Percentiles rank a stretch among this genome's conserved stretches.
phyloP scores from a whole-genome alignment of 768 basidiomycete species.

The Kwoniella botswanensis region DNA sequence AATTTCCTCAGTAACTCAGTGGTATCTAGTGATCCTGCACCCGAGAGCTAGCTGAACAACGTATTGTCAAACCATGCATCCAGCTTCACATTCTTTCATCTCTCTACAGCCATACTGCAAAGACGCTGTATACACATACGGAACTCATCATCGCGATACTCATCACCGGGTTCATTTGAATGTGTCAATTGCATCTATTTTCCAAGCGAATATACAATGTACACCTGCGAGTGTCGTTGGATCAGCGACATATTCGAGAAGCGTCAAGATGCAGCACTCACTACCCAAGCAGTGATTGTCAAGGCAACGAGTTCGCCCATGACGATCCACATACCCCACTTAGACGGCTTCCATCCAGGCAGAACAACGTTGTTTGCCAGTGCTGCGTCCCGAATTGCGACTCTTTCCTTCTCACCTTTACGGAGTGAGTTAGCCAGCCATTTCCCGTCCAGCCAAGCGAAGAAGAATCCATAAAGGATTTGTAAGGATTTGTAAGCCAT shows the following conservation, averaged over 20 bases:
- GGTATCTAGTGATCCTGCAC: too few species aligned
- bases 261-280: conserved; percentile 2
- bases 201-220: conserved; percentile 27
- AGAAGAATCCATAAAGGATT: conserved; percentile 16
- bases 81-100: too few species aligned
- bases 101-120: too few species aligned
- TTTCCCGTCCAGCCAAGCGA: conserved; percentile 24
- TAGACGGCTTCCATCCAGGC: conserved; percentile 17
- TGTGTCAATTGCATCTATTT: neutral
- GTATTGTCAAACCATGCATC: too few species aligned
- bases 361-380: neutral
- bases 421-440: conserved; percentile 25
- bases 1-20: too few species aligned
- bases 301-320: conserved; percentile 5
- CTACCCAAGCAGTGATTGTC: conserved; percentile 27
- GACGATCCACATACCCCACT: conserved; percentile 9
- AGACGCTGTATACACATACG: too few species aligned
- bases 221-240: conserved; percentile 9
- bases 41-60: too few species aligned
- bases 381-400: conserved; percentile 1
- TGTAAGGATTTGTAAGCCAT: conserved; percentile 33
- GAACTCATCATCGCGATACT: too few species aligned
- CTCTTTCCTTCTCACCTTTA: conserved; percentile 13
- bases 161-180: too few species aligned
- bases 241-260: neutral